These are phyloP conservation scores for Protea cynaroides DNA, from an alignment of 164 flowering plant genomes.

Conservation along the genomic window DNA sequence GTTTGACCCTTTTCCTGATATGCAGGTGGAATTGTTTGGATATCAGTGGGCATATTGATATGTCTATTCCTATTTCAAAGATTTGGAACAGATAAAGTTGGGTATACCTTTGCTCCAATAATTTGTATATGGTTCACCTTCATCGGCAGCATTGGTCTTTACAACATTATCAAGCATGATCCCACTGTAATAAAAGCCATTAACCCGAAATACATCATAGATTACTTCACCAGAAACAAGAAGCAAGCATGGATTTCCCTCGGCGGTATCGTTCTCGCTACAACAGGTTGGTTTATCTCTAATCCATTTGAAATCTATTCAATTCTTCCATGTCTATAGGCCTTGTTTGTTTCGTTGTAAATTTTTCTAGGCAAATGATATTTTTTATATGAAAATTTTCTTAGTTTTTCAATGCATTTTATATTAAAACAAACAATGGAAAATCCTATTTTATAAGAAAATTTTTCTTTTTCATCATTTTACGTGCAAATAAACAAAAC, in stretches of 20 bases:
- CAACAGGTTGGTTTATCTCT: conserved; percentile 32
- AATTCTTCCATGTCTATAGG: too few species aligned
- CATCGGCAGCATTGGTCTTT: conserved; percentile 43
- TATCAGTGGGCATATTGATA: conserved; percentile 40
- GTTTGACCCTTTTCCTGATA: not conserved
- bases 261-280: conserved; percentile 56
- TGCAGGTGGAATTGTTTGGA: conserved; percentile 41
- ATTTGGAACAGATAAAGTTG: conserved; percentile 69
- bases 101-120: too few species aligned
- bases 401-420: too few species aligned
- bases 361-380: too few species aligned
- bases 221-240: conserved; percentile 54
- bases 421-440: too few species aligned
- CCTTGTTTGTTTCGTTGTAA: too few species aligned
- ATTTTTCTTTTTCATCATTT: too few species aligned
- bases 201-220: conserved; percentile 46
- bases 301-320: too few species aligned
- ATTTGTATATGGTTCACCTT: conserved; percentile 27
- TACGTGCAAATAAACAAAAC: too few species aligned
- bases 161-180: conserved; percentile 49
- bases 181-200: conserved; percentile 48
- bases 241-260: conserved; percentile 66
- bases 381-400: too few species aligned
- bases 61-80: conserved; percentile 45
- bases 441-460: too few species aligned